Evolutionary conservation across 78 protist species (phyloP).

Genomic region (Mastigamoeba balamuthi): DNA sequence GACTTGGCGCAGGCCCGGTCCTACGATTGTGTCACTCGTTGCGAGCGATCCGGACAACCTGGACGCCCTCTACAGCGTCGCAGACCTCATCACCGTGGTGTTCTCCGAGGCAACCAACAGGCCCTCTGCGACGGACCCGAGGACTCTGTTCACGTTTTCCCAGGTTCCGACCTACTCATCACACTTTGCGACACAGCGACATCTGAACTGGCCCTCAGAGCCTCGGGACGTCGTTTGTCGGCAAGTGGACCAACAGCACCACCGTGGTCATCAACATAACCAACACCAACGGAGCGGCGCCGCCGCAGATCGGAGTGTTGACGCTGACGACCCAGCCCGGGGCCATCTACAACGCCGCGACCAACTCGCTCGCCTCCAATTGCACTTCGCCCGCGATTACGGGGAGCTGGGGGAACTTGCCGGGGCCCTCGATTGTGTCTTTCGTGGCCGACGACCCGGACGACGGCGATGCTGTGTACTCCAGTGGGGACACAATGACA

Average conservation of each 20-base stretch:
- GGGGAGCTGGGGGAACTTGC: not conserved
- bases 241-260: not conserved
- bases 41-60: not conserved
- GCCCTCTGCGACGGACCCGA: too few species aligned
- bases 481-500: not conserved
- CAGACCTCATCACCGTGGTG: not conserved
- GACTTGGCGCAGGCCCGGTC: too few species aligned
- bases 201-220: too few species aligned
- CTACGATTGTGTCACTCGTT: too few species aligned
- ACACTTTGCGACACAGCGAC: too few species aligned
- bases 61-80: not conserved
- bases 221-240: too few species aligned
- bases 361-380: not conserved
- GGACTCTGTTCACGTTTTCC: too few species aligned
- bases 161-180: too few species aligned
- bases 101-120: not conserved
- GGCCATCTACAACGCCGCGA: too few species aligned
- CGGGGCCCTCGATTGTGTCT: not conserved
- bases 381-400: not conserved
- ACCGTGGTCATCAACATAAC: not conserved
- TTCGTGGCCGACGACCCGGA: not conserved
- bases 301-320: too few species aligned
- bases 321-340: too few species aligned
- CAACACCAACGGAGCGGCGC: too few species aligned
- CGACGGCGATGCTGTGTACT: not conserved